A percentile compares a stretch with the other conserved stretches of the same genome.
phyloP scores from a whole-genome alignment of 1,139 yeast genomes.

The Zhuliangozyma blackwelliae region DNA sequence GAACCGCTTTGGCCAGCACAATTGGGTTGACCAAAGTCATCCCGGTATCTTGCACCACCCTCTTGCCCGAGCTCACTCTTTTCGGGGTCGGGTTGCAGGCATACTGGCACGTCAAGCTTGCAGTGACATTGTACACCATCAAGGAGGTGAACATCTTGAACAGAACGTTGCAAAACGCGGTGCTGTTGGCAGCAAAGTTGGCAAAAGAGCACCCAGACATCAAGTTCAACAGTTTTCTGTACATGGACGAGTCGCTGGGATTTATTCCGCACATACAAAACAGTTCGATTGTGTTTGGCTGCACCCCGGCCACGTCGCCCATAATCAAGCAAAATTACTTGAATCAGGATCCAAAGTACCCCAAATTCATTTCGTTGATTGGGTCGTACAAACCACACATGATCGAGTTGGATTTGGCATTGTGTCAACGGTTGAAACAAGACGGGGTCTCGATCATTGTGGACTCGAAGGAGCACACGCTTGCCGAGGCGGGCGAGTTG shows the following conservation, averaged over 20 bases:
- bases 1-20: slow-evolving; percentile 61
- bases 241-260: slow-evolving; percentile 12
- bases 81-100: slow-evolving; percentile 71
- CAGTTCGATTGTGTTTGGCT: slow-evolving; percentile 50
- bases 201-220: slow-evolving; percentile 19
- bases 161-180: slow-evolving; percentile 42
- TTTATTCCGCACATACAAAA: slow-evolving; percentile 18
- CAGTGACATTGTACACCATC: slow-evolving; percentile 37
- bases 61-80: slow-evolving; percentile 32
- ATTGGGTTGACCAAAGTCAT: slow-evolving; percentile 42
- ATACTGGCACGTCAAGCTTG: slow-evolving; percentile 56
- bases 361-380: slow-evolving; percentile 52
- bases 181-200: slow-evolving; percentile 22
- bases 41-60: slow-evolving; percentile 6
- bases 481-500: slow-evolving; percentile 64
- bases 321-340: slow-evolving; percentile 35
- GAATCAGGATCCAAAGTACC: slow-evolving; percentile 20
- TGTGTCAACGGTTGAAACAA: slow-evolving; percentile 23
- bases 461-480: slow-evolving; percentile 54
- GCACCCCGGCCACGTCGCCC: slow-evolving; percentile 54
- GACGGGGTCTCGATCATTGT: slow-evolving; percentile 41
- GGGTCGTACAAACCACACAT: slow-evolving; percentile 70
- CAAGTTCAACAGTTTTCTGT: slow-evolving; percentile 19
- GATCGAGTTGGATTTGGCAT: slow-evolving; percentile 54
- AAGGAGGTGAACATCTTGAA: slow-evolving; percentile 43